Evolutionary conservation across 1,284 basidiomycete species (phyloP), one percentile per base, ranked within the genome.

Genomic region (Cutaneotrichosporon sp.): DNA sequence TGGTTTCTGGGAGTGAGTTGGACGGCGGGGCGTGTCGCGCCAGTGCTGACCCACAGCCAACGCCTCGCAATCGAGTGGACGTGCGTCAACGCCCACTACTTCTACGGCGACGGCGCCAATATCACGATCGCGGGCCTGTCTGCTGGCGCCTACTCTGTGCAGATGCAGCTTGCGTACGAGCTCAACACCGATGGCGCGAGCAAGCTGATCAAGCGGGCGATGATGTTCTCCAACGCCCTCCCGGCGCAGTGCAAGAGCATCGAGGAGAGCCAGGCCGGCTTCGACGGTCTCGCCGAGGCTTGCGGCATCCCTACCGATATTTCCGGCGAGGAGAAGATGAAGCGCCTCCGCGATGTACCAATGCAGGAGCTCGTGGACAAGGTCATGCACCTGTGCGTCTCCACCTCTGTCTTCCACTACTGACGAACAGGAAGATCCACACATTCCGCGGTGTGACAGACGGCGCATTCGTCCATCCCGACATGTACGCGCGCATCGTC

Each of bases 151-250:
- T 61, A 68, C 63, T 44, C 63, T 5, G 59, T 61, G 3, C 60
- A 73, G 34, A 61, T 65, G 17, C 70, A 72, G 54, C 60, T 72
- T 6, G 55, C 66, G 42, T 60, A 70, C 62, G 65, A 68, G 45
- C 66, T 67, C 35, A 58, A 54, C 47, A 34, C 46, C 10, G 43
- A 37, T 6, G 34, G 19, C 5, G 42, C 34, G 27, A 35, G 46
- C 20, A 54, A 52, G 12, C 41, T 57, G n/a, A 57, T 62, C 49
- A 51, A 48, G 45, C 52, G 59, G 4, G 55, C 57, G 17, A 60
- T 62, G 48, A 51, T 59, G 52, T 65, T 57, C 50, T 61, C 59
- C 16, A 65, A 65, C 55, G 58, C 63, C 11, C 51, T 65, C 26
- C 59, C 59, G 0, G 49, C 61, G 29, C 61, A 60, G 54, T 62